Conservation (phyloP, 768 basidiomycete genomes). For the Boletus barrowsii region DNA sequence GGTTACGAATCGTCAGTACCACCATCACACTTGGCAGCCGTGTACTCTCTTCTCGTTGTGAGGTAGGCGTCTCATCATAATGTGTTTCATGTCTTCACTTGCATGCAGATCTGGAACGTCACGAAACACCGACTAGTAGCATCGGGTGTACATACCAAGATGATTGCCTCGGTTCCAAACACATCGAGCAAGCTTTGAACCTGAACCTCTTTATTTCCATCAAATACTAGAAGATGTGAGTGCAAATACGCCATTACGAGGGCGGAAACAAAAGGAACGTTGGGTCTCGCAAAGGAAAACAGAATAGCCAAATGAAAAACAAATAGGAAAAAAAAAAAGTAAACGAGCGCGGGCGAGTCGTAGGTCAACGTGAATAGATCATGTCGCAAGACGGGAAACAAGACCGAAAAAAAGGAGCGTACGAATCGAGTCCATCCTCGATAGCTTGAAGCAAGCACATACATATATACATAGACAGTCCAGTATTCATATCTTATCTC, state of each 20-base stretch:
- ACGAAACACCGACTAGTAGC: constrained; percentile 51
- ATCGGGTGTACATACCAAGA: constrained; percentile 55
- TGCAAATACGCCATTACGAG: constrained; percentile 10
- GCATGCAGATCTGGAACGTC: constrained; percentile 51
- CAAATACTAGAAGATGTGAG: constrained; percentile 4
- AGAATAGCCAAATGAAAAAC: not conserved
- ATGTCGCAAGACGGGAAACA: constrained; percentile 6
- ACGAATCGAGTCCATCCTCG: constrained; percentile 12
- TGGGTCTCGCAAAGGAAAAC: constrained; percentile 6
- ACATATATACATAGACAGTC: not conserved
- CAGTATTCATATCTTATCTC: not conserved
- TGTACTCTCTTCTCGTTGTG: constrained; percentile 46
- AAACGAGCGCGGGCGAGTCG: constrained; percentile 1
- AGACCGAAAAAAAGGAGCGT: constrained; percentile 20
- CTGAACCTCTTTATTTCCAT: constrained; percentile 4
- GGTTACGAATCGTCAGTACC: constrained; percentile 49
- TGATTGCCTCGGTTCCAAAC: constrained; percentile 40
- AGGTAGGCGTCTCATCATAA: constrained; percentile 34
- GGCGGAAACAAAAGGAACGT: constrained; percentile 1
- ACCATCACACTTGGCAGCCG: constrained; percentile 50
- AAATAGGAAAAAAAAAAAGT: not conserved
- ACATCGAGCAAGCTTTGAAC: constrained; percentile 19
- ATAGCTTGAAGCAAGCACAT: not conserved
- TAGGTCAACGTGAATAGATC: constrained; percentile 2
- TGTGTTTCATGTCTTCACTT: not conserved